Evolutionary conservation across 2,329 filamentous ascomycete species (phyloP).

Genomic region (Penicillium brasilianum): DNA sequence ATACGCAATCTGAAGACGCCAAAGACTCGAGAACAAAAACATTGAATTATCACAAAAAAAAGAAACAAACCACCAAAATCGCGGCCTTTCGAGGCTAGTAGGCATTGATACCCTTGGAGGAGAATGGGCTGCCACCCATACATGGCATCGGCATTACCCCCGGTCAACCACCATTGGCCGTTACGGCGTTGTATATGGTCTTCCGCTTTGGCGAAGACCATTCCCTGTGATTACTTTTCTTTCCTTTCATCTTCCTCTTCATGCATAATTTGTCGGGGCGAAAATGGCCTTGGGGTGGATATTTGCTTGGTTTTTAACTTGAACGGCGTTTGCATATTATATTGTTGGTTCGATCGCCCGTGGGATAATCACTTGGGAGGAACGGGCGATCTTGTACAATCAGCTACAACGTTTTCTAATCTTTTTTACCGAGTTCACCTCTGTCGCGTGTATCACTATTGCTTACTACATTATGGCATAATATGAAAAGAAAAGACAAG

Average conservation of each 20-base stretch:
- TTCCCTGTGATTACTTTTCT: constrained; percentile 22
- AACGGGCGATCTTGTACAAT: constrained; percentile 32
- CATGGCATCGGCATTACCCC: constrained; percentile 22
- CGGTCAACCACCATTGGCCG: constrained; percentile 20
- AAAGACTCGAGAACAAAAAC: background rate
- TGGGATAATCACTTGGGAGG: constrained; percentile 28
- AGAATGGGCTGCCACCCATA: constrained; percentile 21
- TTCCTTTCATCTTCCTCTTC: constrained; percentile 18
- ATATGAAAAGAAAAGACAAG: constrained; percentile 25
- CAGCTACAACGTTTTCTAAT: constrained; percentile 29
- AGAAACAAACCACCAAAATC: background rate
- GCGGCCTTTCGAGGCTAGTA: background rate
- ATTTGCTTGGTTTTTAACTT: constrained; percentile 36
- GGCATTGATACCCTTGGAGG: constrained; percentile 32
- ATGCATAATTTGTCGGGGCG: constrained; percentile 36
- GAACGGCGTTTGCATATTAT: constrained; percentile 34
- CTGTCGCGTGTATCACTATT: constrained; percentile 29
- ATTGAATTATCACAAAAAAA: background rate
- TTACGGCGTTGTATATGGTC: constrained; percentile 33
- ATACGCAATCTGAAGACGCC: background rate
- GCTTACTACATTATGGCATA: constrained; percentile 23
- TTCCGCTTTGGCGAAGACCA: constrained; percentile 22
- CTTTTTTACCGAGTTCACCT: constrained; percentile 19
- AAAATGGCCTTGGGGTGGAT: constrained; percentile 32
- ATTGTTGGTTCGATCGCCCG: constrained; percentile 25